These are phyloP conservation scores for Daphne laureola DNA, from an alignment of 441 rosid genomes.

Conservation along the genomic window DNA sequence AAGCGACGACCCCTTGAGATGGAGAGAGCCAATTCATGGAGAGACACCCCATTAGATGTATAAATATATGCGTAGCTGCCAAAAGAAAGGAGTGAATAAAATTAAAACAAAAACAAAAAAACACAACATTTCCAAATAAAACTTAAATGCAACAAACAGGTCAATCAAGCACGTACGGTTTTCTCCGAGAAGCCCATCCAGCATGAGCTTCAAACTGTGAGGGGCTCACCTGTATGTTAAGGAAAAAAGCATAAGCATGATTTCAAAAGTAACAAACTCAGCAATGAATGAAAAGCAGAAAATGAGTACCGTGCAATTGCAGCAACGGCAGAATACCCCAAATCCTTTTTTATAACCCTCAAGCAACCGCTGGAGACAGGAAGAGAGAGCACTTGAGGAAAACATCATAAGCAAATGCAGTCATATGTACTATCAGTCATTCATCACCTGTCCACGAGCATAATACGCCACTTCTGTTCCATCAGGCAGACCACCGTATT, in stretches of 20 bases:
- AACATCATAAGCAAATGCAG: no score
- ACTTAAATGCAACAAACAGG: slow-evolving; percentile 7
- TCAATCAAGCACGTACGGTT: slow-evolving; percentile 54
- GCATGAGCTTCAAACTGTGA: slow-evolving; percentile 97
- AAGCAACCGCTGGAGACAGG: slow-evolving; percentile 70
- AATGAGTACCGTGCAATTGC: slow-evolving; percentile 74
- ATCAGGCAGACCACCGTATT: slow-evolving; percentile 71
- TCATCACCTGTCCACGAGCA: slow-evolving; percentile 66
- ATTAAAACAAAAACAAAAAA: neutral
- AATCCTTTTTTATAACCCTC: slow-evolving; percentile 81
- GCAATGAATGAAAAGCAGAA: slow-evolving; percentile 16
- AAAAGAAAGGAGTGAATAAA: slow-evolving; percentile 7
- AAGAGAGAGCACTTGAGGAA: no score
- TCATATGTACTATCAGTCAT: neutral
- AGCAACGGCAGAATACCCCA: slow-evolving; percentile 85
- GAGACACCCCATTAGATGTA: slow-evolving; percentile 91
- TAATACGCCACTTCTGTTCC: slow-evolving; percentile 78
- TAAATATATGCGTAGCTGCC: slow-evolving; percentile 86
- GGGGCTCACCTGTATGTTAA: slow-evolving; percentile 83
- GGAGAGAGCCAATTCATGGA: slow-evolving; percentile 88
- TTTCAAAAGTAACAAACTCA: slow-evolving; percentile 1
- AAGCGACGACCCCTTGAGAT: slow-evolving; percentile 70
- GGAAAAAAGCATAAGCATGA: slow-evolving; percentile 10
- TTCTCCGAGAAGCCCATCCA: slow-evolving; percentile 95
- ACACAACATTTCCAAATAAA: neutral